Percentiles rank a stretch among this genome's conserved stretches.
These are phyloP conservation scores for Decorospora gaudefroyi DNA, from an alignment of 2,329 filamentous ascomycete genomes.

Conservation along the genomic window DNA sequence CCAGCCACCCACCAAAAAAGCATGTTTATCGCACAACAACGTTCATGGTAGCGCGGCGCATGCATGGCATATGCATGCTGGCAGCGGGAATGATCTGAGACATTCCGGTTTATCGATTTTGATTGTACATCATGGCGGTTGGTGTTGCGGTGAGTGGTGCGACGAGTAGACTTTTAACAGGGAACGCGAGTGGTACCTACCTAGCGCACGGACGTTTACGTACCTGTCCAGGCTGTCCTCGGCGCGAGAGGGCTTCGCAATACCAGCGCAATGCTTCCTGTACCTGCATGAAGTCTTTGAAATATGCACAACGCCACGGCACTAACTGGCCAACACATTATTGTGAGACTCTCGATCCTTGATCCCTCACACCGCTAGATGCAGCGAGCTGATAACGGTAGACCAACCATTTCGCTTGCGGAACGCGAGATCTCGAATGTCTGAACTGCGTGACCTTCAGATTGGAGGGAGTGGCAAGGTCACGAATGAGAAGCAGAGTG, in stretches of 20 bases:
- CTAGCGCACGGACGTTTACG: slow-evolving; percentile 15
- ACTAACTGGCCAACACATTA: not conserved
- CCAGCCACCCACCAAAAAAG: slow-evolving; percentile 35
- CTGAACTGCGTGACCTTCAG: no score
- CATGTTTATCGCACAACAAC: slow-evolving; percentile 33
- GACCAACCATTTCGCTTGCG: not conserved
- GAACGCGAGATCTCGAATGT: not conserved
- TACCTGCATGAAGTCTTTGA: slow-evolving; percentile 5
- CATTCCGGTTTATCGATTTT: slow-evolving; percentile 17
- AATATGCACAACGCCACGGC: slow-evolving; percentile 1
- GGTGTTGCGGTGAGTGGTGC: slow-evolving; percentile 12
- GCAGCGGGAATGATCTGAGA: slow-evolving; percentile 19
- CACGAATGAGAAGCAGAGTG: not conserved
- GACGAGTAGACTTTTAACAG: not conserved
- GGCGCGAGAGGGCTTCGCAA: slow-evolving; percentile 10
- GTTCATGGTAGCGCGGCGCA: slow-evolving; percentile 16
- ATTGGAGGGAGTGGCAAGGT: no score
- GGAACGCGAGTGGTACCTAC: slow-evolving; percentile 5
- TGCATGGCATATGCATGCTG: slow-evolving; percentile 24
- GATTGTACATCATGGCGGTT: slow-evolving; percentile 12
- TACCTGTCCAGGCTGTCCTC: not conserved
- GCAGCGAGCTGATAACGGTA: not conserved
- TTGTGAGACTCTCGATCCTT: not conserved
- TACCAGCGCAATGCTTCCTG: slow-evolving; percentile 10
- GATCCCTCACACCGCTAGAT: slow-evolving; percentile 5